Evolutionary conservation across 495 filamentous ascomycete genomes (phyloP).

Genomic region (Trichoderma asperelloides): DNA sequence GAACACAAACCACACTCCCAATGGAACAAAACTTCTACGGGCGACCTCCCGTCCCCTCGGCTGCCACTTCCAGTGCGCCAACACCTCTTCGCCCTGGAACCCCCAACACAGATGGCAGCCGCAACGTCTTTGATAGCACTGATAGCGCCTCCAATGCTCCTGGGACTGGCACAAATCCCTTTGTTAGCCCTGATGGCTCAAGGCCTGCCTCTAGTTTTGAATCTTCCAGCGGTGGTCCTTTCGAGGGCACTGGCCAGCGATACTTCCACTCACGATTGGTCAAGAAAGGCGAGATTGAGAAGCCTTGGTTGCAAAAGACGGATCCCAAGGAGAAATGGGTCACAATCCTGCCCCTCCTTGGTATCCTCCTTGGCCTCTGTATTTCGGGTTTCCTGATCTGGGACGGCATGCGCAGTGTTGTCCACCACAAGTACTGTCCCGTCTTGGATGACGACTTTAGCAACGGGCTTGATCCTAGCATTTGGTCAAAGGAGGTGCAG

Average conservation of each 20-base stretch:
- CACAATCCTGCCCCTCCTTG: constrained; percentile 64
- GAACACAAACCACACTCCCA: background rate
- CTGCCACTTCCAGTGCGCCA: constrained; percentile 21
- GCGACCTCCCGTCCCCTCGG: constrained; percentile 8
- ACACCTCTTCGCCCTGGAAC: constrained; percentile 31
- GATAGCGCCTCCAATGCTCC: constrained; percentile 28
- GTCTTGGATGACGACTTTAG: constrained; percentile 64
- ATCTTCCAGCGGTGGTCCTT: constrained; percentile 32
- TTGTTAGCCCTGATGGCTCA: constrained; percentile 47
- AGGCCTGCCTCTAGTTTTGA: constrained; percentile 44
- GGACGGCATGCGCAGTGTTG: constrained; percentile 57
- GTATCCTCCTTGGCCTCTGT: constrained; percentile 54
- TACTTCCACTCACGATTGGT: constrained; percentile 73
- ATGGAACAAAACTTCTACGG: constrained; percentile 19
- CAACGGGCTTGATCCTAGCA: constrained; percentile 44
- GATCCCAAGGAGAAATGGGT: constrained; percentile 81
- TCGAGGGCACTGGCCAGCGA: constrained; percentile 28
- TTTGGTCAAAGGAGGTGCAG: constrained; percentile 74
- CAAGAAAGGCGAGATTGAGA: constrained; percentile 58
- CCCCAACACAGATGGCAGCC: constrained; percentile 25
- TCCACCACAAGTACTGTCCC: constrained; percentile 65
- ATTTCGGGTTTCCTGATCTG: constrained; percentile 62
- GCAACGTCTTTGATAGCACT: constrained; percentile 25
- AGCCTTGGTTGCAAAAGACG: constrained; percentile 58
- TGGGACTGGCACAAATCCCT: constrained; percentile 37